phyloP scores from a whole-genome alignment of 176 grass and related monocot genomes.

The Oryza glumipatula region DNA sequence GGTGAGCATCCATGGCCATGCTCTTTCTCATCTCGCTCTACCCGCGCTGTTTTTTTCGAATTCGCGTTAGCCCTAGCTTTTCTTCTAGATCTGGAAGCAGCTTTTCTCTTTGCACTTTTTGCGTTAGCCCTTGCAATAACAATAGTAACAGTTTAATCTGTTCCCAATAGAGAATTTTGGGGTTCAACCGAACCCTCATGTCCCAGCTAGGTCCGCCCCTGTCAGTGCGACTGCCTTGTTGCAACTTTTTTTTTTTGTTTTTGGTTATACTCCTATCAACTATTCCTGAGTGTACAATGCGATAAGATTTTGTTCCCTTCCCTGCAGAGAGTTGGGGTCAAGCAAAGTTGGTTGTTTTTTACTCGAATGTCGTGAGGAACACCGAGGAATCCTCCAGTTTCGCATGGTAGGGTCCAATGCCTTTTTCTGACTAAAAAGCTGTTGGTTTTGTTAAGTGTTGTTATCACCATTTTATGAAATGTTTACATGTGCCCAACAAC shows the following conservation, averaged over 20 bases:
- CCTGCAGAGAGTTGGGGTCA: not conserved
- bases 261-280: not conserved
- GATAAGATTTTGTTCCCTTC: slow-evolving; percentile 1
- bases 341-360: slow-evolving; percentile 18
- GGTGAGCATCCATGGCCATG: too few species aligned
- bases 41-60: too few species aligned
- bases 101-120: too few species aligned
- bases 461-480: not conserved
- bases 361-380: slow-evolving; percentile 9
- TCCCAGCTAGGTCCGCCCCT: too few species aligned
- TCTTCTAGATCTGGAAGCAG: too few species aligned
- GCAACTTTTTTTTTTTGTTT: not conserved
- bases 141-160: too few species aligned
- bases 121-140: too few species aligned
- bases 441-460: not conserved
- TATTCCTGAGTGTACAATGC: not conserved
- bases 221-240: not conserved
- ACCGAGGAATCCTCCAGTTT: not conserved
- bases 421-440: not conserved
- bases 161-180: too few species aligned
- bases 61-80: too few species aligned
- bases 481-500: not conserved
- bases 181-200: too few species aligned
- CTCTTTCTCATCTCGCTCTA: too few species aligned
- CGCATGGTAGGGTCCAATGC: not conserved